These are phyloP conservation scores for Millerozyma acaciae DNA, from an alignment of 805 yeast species.

Conservation along the genomic window DNA sequence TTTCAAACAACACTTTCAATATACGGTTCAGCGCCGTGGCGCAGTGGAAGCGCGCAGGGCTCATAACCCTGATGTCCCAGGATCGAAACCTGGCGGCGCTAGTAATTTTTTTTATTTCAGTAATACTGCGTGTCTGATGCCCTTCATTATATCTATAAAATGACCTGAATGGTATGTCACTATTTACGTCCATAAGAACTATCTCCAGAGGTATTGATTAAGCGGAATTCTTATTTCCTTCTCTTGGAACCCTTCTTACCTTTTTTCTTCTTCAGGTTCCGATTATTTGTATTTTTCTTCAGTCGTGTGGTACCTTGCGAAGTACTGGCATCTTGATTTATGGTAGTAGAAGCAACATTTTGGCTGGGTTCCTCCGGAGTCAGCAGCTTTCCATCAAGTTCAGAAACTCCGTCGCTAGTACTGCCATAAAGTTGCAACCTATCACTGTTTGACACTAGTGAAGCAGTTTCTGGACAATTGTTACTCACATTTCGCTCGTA, in stretches of 20 bases:
- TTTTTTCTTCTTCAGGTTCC: constrained; percentile 1
- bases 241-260: neutral
- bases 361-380: no score
- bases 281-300: neutral
- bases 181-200: no score
- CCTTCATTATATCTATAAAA: no score
- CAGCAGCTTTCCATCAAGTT: neutral
- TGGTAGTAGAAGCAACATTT: no score
- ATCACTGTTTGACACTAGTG: constrained; percentile 1
- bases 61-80: constrained; percentile 98
- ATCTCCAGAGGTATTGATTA: no score
- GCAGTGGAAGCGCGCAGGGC: constrained; percentile 99
- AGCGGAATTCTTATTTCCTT: neutral
- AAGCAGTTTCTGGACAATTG: constrained; percentile 5
- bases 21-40: constrained; percentile 72
- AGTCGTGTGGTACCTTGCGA: neutral
- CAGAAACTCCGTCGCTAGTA: neutral
- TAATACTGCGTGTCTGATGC: no score
- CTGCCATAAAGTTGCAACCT: neutral
- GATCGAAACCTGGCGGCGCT: constrained; percentile 97
- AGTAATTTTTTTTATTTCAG: constrained; percentile 30
- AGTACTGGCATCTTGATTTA: neutral
- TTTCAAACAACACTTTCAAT: neutral
- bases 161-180: no score
- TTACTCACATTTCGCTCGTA: constrained; percentile 21